Evolutionary conservation across 768 basidiomycete genomes (phyloP), one percentile per base, ranked within the genome.

Genomic region (Porphyrellus cyaneotinctus): DNA sequence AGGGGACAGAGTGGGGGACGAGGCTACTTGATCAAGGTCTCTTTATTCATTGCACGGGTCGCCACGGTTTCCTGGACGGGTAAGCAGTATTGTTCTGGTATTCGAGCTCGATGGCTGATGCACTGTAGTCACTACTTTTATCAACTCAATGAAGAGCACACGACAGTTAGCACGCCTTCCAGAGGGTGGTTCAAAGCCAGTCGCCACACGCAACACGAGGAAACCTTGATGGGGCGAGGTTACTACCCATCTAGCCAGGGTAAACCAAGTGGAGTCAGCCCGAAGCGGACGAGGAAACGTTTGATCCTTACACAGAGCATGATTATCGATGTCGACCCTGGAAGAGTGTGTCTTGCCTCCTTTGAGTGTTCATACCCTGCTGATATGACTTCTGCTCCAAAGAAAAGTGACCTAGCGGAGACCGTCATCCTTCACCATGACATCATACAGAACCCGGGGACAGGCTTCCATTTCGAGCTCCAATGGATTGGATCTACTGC

Each of bases 401-500:
- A 89, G 85, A 80, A 79, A 71, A 93, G 90, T 62, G 87, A 91
- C 67, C 87, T 91, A 61, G 89, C 92, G 1, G 94, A 97, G 70
- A 80, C 85, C 3, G 88, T 91, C 17, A 79, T 95, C 28, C 75
- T 97, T 23, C 95, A 97, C 66, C 85, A 95, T 68, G 97, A 98
- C 70, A 82, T 97, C 51, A 88, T 95, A 47, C 95, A 97, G 68
- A 97, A 97, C 63, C 89, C 92, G 0, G 81, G 78, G n/a, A 95
- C 88, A 26, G 91, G 89, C 53, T 97, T 97, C 72, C 95, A 98
- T 69, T 94, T 98, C 61, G 95, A 99, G 69, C 76, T 99, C 26
- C 91, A 95, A 56, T 99, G 97, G 95, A 87, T 98, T 36, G 94
- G 92, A 3, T 88, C 94, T 2, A 94, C 93, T 1, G 92, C 94